phyloP scores from a whole-genome alignment of 1,284 basidiomycete genomes.

The Cystobasidiaceae sp. region DNA sequence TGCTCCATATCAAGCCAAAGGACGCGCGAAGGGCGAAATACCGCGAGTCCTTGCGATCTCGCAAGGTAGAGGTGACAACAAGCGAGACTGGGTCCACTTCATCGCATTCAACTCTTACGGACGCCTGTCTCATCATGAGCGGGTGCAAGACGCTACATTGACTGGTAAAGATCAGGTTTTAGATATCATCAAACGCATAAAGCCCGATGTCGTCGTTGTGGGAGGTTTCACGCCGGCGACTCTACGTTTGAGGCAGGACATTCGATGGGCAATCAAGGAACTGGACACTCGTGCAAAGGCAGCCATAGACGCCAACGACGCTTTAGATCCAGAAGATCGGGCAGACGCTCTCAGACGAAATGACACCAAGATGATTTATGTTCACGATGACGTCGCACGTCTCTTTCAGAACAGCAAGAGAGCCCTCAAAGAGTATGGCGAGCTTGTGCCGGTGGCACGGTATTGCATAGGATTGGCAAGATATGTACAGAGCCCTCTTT shows the following conservation, averaged over 20 bases:
- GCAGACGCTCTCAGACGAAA: background rate
- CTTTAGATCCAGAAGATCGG: constrained; percentile 15
- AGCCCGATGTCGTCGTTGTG: constrained; percentile 82
- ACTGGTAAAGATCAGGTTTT: background rate
- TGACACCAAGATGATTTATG: constrained; percentile 60
- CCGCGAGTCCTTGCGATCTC: constrained; percentile 87
- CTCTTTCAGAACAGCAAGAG: constrained; percentile 89
- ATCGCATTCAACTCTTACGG: constrained; percentile 84
- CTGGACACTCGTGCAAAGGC: constrained; percentile 55
- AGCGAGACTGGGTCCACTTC: constrained; percentile 78
- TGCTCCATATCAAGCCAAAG: constrained; percentile 32
- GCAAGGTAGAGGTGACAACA: constrained; percentile 89
- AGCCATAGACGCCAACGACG: constrained; percentile 44
- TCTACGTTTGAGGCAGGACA: constrained; percentile 38
- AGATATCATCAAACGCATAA: constrained; percentile 50
- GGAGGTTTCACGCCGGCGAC: constrained; percentile 58
- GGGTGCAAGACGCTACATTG: background rate
- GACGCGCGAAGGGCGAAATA: background rate
- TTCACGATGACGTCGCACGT: constrained; percentile 85
- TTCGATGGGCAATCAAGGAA: constrained; percentile 50
- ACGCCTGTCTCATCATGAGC: constrained; percentile 71
- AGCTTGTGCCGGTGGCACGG: constrained; percentile 72
- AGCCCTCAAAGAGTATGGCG: constrained; percentile 77
- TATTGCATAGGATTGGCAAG: constrained; percentile 93
- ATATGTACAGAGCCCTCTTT: constrained; percentile 88